A percentile compares a stretch with the other conserved stretches of the same genome.
Evolutionary conservation across 2,329 filamentous ascomycete species (phyloP).

Genomic region (Hortaea werneckii): DNA sequence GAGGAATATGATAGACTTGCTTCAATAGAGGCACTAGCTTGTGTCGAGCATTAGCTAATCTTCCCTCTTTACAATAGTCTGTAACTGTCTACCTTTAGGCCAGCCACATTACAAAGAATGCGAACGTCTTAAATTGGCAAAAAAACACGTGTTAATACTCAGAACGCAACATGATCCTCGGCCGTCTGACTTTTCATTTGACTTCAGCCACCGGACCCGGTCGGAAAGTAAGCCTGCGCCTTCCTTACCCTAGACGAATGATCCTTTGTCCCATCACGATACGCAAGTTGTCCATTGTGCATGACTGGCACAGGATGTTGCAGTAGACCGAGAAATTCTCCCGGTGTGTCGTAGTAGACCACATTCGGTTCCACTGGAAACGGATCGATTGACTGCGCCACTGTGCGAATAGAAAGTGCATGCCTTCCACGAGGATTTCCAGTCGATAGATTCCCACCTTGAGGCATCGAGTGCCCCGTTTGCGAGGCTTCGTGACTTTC

Average conservation of each 20-base stretch:
- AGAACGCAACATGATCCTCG: no score
- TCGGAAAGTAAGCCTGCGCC: constrained; percentile 8
- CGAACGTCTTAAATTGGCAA: no score
- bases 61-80: no score
- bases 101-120: no score
- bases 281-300: constrained; percentile 15
- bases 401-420: neutral
- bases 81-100: no score
- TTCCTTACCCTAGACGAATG: constrained; percentile 8
- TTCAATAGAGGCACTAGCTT: no score
- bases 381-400: neutral
- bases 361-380: constrained; percentile 1
- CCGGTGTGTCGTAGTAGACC: constrained; percentile 8
- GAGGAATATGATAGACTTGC: no score
- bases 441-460: neutral
- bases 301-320: constrained; percentile 11
- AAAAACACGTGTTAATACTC: no score
- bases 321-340: constrained; percentile 7
- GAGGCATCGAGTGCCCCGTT: constrained; percentile 1
- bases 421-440: neutral
- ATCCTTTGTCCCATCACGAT: constrained; percentile 10
- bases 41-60: no score
- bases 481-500: neutral
- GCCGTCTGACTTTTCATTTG: no score
- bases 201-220: constrained; percentile 2